Base-by-base conservation (phyloP, 352 stramenopile species). In the Lagenidium sp. region DNA sequence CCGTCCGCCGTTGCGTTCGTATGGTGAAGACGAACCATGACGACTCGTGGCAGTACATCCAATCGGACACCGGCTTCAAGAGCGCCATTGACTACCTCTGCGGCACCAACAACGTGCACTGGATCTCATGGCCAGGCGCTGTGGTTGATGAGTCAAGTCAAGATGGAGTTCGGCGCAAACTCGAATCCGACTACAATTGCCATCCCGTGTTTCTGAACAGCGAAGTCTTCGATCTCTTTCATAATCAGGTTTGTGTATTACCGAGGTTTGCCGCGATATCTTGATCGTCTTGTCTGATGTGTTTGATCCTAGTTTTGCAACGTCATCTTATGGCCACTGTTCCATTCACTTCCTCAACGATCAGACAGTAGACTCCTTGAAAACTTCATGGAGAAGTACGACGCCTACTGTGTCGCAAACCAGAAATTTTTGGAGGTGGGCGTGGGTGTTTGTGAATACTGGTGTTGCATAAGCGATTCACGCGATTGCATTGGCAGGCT, bases 261-360 rank as follows among this genome's bases (percentile, higher is more conserved):
- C 5, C 15, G 15, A 25, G 12, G 4, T 16, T 6, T 39, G 25
- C n/a, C 4, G 32, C 5, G 19, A 18, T 28, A 32, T 40, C 3
- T n/a, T 16, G n/a, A 29, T 47, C 10, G 19, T 13, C n/a, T 10
- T 36, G 28, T 32, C 12, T 16, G 2, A 24, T 30, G 7, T 28
- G 24, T 38, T 22, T 11, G 35, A 18, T 18, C 58, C 15, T 56
- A 91, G 54, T 92, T 96, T 32, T 95, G 82, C 63, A 94, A 95
- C 44, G 81, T 85, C 40, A 80, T 95, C 41, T 60, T 96, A 4
- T 96, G 85, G 85, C 85, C 83, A 41, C 67, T 96, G 0, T 94
- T 96, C 48, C 85, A 96, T 53, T 96, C 88, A 43, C 62, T 95
- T 5, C 81, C 84, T 24, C 75, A 83, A 41, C 74, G 84, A 12